Percentiles rank a stretch among this genome's conserved stretches.
These are phyloP conservation scores for Paraconiothyrium sp. DNA, from an alignment of 2,329 filamentous ascomycete species.

Conservation along the genomic window DNA sequence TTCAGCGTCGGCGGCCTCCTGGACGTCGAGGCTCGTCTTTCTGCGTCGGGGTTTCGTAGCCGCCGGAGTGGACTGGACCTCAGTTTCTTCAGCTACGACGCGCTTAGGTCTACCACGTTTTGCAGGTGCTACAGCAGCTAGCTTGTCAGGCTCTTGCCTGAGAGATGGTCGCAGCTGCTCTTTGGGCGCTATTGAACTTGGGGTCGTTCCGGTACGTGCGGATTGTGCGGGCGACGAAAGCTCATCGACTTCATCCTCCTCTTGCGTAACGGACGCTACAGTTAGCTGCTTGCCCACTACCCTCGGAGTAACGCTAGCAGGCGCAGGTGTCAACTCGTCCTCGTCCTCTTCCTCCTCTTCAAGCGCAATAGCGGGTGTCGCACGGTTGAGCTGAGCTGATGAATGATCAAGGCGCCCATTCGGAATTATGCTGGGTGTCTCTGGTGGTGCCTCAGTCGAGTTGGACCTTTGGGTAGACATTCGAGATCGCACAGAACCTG, in stretches of 20 bases:
- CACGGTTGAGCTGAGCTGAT: conserved; percentile 20
- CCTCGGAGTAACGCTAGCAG: conserved; percentile 24
- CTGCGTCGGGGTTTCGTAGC: conserved; percentile 21
- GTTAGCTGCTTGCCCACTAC: conserved; percentile 18
- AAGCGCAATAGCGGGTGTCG: conserved; percentile 26
- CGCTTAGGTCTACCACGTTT: conserved; percentile 30
- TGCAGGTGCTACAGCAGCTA: not conserved
- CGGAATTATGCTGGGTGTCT: conserved; percentile 35
- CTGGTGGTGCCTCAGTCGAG: conserved; percentile 32
- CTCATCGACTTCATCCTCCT: conserved; percentile 34
- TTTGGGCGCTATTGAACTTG: conserved; percentile 4
- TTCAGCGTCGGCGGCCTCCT: conserved; percentile 19
- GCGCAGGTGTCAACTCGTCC: conserved; percentile 38
- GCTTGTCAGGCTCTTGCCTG: not conserved
- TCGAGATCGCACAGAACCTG: conserved; percentile 24
- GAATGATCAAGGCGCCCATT: conserved; percentile 24
- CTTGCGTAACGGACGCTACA: conserved; percentile 1
- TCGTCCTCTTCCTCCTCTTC: conserved; percentile 37
- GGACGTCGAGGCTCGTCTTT: conserved; percentile 13
- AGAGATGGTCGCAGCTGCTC: not conserved
- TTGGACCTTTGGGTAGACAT: conserved; percentile 28
- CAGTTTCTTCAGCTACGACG: conserved; percentile 13
- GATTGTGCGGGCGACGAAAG: conserved; percentile 25
- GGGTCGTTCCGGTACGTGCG: not conserved
- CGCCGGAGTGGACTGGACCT: conserved; percentile 25